Percentiles rank a stretch among this genome's conserved stretches.
Conservation (phyloP, 768 basidiomycete species). For the Leccinum longicurvipes region DNA sequence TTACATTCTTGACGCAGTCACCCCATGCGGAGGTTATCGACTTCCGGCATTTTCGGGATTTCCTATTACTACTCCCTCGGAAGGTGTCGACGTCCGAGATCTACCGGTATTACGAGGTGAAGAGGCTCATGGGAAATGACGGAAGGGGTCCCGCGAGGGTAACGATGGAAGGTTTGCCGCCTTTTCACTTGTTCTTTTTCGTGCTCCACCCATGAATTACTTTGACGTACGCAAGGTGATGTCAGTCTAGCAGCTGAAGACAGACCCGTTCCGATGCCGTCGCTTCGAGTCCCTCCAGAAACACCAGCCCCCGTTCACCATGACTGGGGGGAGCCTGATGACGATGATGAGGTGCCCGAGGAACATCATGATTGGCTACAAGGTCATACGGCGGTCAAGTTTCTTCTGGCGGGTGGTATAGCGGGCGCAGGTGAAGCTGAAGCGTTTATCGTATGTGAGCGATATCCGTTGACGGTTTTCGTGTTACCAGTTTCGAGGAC, state of each 20-base stretch:
- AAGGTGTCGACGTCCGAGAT: constrained; percentile 81
- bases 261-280: constrained; percentile 42
- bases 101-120: constrained; percentile 75
- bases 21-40: constrained; percentile 66
- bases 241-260: constrained; percentile 77
- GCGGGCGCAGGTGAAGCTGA: constrained; percentile 86
- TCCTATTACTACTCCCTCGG: constrained; percentile 81
- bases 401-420: constrained; percentile 88
- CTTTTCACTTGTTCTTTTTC: constrained; percentile 11
- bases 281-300: constrained; percentile 12
- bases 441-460: constrained; percentile 19
- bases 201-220: constrained; percentile 16
- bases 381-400: constrained; percentile 75
- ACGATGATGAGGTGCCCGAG: constrained; percentile 56
- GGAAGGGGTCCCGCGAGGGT: constrained; percentile 76
- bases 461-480: constrained; percentile 4
- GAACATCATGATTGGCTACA: constrained; percentile 61
- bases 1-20: constrained; percentile 71
- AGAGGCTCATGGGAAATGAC: constrained; percentile 67
- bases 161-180: constrained; percentile 78
- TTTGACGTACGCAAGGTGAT: constrained; percentile 54
- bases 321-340: constrained; percentile 41
- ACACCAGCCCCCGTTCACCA: constrained; percentile 24
- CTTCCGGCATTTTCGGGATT: constrained; percentile 87
- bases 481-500: constrained; percentile 76